These are phyloP conservation scores for Sicyos edulis DNA, from an alignment of 306 rosid species.

Conservation along the genomic window DNA sequence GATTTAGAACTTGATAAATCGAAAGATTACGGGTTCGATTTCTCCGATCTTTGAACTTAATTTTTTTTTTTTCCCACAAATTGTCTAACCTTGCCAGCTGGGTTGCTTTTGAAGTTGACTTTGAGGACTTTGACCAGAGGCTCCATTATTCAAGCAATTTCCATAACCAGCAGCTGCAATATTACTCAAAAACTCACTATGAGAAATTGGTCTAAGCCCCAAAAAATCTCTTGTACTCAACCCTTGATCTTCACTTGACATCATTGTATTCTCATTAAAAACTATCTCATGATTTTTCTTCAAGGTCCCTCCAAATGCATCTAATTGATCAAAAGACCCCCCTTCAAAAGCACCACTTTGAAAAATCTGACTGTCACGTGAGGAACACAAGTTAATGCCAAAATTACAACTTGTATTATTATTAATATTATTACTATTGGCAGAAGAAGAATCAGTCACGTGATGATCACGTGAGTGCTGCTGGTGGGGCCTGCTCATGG, in stretches of 20 bases:
- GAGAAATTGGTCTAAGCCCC: constrained; percentile 71
- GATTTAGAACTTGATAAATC: too few relatives aligned
- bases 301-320: constrained; percentile 41
- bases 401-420: constrained; percentile 25
- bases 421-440: too few relatives aligned
- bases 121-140: constrained; percentile 38
- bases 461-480: constrained; percentile 25
- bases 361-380: constrained; percentile 30
- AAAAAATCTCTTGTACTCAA: constrained; percentile 65
- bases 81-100: constrained; percentile 59
- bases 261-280: neutral
- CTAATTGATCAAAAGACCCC: constrained; percentile 43
- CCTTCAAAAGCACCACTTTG: constrained; percentile 28
- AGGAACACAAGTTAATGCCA: constrained; percentile 40
- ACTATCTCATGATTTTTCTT: neutral
- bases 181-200: constrained; percentile 52
- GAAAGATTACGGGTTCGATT: too few relatives aligned
- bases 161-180: constrained; percentile 37
- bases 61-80: neutral
- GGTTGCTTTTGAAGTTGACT: constrained; percentile 46
- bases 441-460: constrained; percentile 36
- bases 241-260: neutral
- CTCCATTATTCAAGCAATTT: neutral
- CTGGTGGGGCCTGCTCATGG: constrained; percentile 33
- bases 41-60: too few relatives aligned